Base-by-base conservation (phyloP, 2,329 filamentous ascomycete genomes). In the Fusarium neocosmosporiellum region DNA sequence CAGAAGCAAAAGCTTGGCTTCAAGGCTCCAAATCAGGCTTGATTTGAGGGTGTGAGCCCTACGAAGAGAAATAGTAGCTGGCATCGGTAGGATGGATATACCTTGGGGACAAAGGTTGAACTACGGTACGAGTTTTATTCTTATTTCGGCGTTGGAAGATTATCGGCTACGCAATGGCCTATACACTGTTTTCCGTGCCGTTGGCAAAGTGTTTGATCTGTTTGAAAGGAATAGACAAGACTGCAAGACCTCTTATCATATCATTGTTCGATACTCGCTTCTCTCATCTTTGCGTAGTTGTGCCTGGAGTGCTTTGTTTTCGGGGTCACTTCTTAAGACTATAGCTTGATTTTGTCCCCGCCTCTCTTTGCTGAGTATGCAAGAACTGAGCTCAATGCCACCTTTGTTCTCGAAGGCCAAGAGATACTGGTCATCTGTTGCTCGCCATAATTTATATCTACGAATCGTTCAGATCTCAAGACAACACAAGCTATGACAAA, bases 1-100 rank as follows among this genome's bases (percentile, higher is more conserved):
- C 93, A 94, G 85, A 90, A 92, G 84, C 88, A 90, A 70, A 98
- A 98, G 86, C 85, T 98, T 66, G 94, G 94, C 1, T 77, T 83
- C 61, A 70, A 72, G 54, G 70, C 65, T 14, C 69, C 69, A 41
- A 59, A 46, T 22, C 63, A 63, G 16, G 66, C 54, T 55, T 77
- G 43, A 72, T 18, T 24, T 2, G 33, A 33, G n/a, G 29, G 31
- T 13, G 27, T 27, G 33, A 14, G 54, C 14, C 24, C 7, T 16
- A 5, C 22, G 9, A 18, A 29, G 34, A 36, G 22, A 39, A 20
- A n/a, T 18, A 10, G 22, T 39, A 7, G 46, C 18, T 53, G 18
- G 11, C 4, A 53, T 53, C 14, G 27, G 18, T 20, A 53, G 46
- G 46, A 20, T 20, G 46, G 7, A 31, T 14, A 27, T 27, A 50